Conservation (phyloP, 176 grass and related monocot genomes). For the Avena sativa region DNA sequence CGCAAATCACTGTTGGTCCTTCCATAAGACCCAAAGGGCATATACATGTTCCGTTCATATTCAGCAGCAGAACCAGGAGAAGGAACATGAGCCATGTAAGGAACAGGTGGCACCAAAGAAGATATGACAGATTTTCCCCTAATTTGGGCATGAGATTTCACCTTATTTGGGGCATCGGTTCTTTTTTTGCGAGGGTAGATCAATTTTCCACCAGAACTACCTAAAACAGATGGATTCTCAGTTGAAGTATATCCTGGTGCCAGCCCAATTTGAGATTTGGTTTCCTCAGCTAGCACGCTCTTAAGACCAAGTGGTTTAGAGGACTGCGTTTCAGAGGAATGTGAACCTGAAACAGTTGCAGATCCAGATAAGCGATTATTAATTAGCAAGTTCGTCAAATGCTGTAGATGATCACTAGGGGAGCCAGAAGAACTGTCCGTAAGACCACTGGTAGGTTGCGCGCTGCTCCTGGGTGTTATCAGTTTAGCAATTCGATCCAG, state of each 20-base stretch:
- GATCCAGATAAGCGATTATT: not conserved
- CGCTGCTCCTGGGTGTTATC: slow-evolving; percentile 40
- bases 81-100: slow-evolving; percentile 10
- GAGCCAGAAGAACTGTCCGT: slow-evolving; percentile 41
- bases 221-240: slow-evolving; percentile 25
- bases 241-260: not conserved
- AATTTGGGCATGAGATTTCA: slow-evolving; percentile 31
- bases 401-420: slow-evolving; percentile 1
- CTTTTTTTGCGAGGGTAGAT: slow-evolving; percentile 27
- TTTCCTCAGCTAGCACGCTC: slow-evolving; percentile 32
- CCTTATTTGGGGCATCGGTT: slow-evolving; percentile 33
- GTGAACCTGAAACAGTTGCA: slow-evolving; percentile 33
- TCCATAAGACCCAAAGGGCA: slow-evolving; percentile 4
- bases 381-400: not conserved
- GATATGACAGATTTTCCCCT: slow-evolving; percentile 50
- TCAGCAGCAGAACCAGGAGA: not conserved
- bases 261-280: slow-evolving; percentile 34
- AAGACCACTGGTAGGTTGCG: slow-evolving; percentile 40
- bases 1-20: not conserved
- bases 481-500: slow-evolving; percentile 49
- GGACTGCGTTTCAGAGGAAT: slow-evolving; percentile 12
- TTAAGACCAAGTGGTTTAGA: slow-evolving; percentile 43
- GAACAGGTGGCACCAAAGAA: slow-evolving; percentile 14
- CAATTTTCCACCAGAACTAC: slow-evolving; percentile 40
- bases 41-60: not conserved